Conservation (phyloP, 495 filamentous ascomycete species). For the Tuber calosporum region DNA sequence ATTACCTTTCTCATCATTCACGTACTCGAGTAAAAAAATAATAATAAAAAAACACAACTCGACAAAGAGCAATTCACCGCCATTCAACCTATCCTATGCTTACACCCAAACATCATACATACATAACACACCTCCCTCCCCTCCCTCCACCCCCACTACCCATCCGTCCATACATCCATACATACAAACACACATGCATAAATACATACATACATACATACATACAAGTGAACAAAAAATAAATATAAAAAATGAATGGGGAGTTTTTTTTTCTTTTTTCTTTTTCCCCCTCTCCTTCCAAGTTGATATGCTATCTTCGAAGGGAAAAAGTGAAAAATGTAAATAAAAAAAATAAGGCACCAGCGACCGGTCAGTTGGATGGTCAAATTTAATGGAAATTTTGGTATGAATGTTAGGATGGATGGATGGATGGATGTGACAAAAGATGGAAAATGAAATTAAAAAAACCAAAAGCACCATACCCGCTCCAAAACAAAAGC, state of each 20-base stretch:
- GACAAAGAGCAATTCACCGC: background rate
- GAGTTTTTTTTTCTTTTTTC: too few species aligned
- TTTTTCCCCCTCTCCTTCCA: background rate
- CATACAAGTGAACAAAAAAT: background rate
- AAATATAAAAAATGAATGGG: too few species aligned
- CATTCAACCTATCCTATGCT: background rate
- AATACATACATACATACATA: background rate
- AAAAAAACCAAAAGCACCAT: background rate
- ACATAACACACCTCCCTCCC: background rate
- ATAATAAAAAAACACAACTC: background rate
- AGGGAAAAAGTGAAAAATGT: constrained; percentile 10
- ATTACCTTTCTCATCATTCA: background rate
- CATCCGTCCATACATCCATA: too few species aligned
- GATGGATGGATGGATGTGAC: too few species aligned
- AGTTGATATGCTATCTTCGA: constrained; percentile 1
- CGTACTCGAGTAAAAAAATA: background rate
- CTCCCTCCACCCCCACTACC: background rate
- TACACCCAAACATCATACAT: constrained; percentile 1
- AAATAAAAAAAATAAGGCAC: constrained; percentile 4
- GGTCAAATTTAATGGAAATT: constrained; percentile 1
- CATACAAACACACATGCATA: background rate
- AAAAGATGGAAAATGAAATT: background rate
- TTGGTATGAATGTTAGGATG: background rate
- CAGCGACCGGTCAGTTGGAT: background rate
- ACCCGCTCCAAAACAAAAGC: background rate